Conservation (phyloP, 345 rosid genomes). For the Gossypium arboreum region DNA sequence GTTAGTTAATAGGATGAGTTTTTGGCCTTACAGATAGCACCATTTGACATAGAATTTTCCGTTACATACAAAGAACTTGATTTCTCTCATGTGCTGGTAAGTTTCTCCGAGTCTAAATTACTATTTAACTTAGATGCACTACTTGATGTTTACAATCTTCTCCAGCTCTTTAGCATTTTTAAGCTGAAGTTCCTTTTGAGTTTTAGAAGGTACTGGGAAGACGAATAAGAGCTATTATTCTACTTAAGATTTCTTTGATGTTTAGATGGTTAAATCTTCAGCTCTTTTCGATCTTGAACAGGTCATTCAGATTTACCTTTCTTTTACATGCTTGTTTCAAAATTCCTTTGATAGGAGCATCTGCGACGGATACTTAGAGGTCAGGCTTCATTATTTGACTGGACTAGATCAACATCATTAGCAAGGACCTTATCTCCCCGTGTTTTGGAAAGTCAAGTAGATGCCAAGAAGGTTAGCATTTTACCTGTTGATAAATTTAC, state of each 20-base stretch:
- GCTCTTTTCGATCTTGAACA: constrained; percentile 3
- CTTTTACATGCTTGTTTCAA: neutral
- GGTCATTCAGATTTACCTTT: neutral
- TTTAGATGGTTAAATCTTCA: constrained; percentile 12
- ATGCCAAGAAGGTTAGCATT: constrained; percentile 82
- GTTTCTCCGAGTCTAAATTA: constrained; percentile 28
- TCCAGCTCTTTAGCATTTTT: neutral
- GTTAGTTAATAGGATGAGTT: neutral
- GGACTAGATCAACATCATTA: constrained; percentile 92
- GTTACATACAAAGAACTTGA: constrained; percentile 97
- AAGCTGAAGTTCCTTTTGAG: neutral
- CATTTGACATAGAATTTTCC: constrained; percentile 93
- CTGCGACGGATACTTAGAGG: constrained; percentile 95
- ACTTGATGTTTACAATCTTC: neutral
- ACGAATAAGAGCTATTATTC: neutral
- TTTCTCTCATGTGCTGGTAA: constrained; percentile 95
- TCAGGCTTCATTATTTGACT: constrained; percentile 88
- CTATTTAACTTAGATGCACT: neutral
- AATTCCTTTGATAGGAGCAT: constrained; percentile 62
- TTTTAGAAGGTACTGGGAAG: neutral
- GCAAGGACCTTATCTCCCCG: constrained; percentile 97
- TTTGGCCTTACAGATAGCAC: constrained; percentile 64
- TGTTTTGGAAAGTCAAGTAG: constrained; percentile 93
- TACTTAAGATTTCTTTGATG: constrained; percentile 1
- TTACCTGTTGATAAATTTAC: neutral